Percentiles rank a stretch among this genome's conserved stretches.
phyloP scores from a whole-genome alignment of 805 yeast species.

The Danielia oregonensis region DNA sequence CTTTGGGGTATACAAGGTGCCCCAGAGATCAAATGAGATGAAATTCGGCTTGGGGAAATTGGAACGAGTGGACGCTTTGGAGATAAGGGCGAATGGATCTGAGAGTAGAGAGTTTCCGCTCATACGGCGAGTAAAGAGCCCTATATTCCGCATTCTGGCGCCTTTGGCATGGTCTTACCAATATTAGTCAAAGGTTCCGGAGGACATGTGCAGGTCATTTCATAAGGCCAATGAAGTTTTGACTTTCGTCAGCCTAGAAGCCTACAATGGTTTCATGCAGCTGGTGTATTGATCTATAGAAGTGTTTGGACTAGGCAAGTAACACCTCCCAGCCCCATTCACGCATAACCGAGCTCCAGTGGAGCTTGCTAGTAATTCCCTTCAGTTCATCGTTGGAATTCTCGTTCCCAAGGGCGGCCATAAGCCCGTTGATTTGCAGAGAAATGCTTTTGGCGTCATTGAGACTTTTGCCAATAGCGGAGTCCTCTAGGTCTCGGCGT shows the following conservation, averaged over 20 bases:
- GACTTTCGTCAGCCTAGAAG: too few species aligned
- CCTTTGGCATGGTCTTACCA: too few species aligned
- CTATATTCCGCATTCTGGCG: too few species aligned
- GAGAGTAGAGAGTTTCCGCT: too few species aligned
- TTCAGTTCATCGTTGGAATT: slow-evolving; percentile 29
- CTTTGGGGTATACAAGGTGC: slow-evolving; percentile 58
- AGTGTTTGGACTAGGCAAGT: slow-evolving; percentile 29
- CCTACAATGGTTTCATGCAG: too few species aligned
- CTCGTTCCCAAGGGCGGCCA: slow-evolving; percentile 36
- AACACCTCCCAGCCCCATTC: slow-evolving; percentile 78
- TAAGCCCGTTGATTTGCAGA: slow-evolving; percentile 35
- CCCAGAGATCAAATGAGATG: slow-evolving; percentile 66
- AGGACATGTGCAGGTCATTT: too few species aligned
- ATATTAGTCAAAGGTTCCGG: too few species aligned
- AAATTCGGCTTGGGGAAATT: slow-evolving; percentile 40
- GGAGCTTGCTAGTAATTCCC: slow-evolving; percentile 48
- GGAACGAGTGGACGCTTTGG: slow-evolving; percentile 10
- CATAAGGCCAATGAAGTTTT: too few species aligned
- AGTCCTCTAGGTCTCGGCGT: slow-evolving; percentile 15
- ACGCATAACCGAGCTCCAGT: slow-evolving; percentile 68
- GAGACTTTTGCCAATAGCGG: slow-evolving; percentile 1
- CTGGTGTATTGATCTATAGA: too few species aligned
- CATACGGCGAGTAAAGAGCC: too few species aligned
- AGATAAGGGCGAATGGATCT: too few species aligned
- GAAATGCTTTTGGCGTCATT: slow-evolving; percentile 10